Base-by-base conservation (phyloP, 495 filamentous ascomycete genomes). In the Sporormia fimetaria region DNA sequence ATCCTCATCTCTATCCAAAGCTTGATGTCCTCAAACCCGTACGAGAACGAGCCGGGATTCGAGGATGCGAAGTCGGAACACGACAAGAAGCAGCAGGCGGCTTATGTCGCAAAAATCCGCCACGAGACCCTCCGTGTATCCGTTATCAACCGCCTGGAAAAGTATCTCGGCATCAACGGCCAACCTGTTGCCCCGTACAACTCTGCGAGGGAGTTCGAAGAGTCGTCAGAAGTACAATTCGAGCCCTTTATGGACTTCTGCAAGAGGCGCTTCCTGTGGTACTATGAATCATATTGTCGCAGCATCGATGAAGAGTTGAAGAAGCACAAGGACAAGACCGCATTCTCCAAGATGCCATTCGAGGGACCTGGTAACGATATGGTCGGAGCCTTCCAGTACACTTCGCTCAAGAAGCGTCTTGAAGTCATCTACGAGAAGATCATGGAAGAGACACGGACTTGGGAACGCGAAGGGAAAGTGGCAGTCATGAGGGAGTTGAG, bases 1-100 rank as follows among this genome's bases (percentile, higher is more conserved):
- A 82, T 95, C 34, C 60, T 98, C 21, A 75, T 96, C 21, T 96
- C 90, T 4, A 95, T 98, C 37, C 90, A 98, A 59, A 94, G 86
- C 54, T 66, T 98, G 20, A 87, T 98, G 79, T 92, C 86, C 1
- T 63, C 74, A 16, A 94, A 95, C 57, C 90, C 90, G 0, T 98
- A 94, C 60, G 84, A 90, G 59, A 93, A 95, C 50, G 90, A 98
- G 56, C 90, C 90, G 12, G 90, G 90, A 6, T 94, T 81, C 51
- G 90, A 95, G 51, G 71, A 80, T 36, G 73, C 77, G 14, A 76
- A 76, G 22, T 70, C 73, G 15, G 60, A 66, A 3, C 61, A 69
- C 8, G 81, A 94, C 55, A 78, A 82, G 63, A 74, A 80, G 56
- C 71, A 78, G 33, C 83, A 83, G 59, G 70, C 76, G 42, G 63